Base-by-base conservation (phyloP, 2,329 filamentous ascomycete genomes). In the Xylariales sp. region DNA sequence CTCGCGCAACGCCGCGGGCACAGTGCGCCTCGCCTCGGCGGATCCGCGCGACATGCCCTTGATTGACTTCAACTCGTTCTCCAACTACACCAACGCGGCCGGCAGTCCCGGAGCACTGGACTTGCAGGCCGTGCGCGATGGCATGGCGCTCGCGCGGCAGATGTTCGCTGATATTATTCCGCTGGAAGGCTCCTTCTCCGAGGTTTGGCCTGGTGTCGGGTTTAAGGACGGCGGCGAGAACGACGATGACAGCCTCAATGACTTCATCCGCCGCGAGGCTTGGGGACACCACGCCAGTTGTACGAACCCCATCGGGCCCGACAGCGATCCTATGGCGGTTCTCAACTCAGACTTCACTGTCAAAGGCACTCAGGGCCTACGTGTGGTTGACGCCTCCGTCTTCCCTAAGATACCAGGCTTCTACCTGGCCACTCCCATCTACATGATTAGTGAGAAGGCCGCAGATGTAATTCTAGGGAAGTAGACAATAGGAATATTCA, bases 21-120 rank as follows among this genome's bases (percentile, higher is more conserved):
- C 69, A 2, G 82, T 88, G 4, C 70, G 58, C 4, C 71, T 88
- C 4, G 65, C 63, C 17, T 82, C 77, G 0, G 63, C 72, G 0
- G 70, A 85, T 49, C 80, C 81, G 0, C 70, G 72, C 2, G 81
- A 84, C 36, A 69, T 72, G n/a, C 82, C 83, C 0, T 58, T 72
- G 23, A 81, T 83, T 52, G 67, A 72, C 52, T 80, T 81, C 62
- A 74, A 74, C 48, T 74, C 70, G 51, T 80, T 67, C 64, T 81
- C 82, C 51, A 69, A 72, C 53, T 80, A 81, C 61, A 73, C 74
- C 48, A 74, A 69, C 51, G 79, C 67, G 63, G 63, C 60, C 11
- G 63, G 61, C 12, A 54, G 67, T 16, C 68, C 73, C 1, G 34
- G 34, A 2, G 25, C 14, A 12, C 8, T 12, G 14, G 34, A 37